A percentile compares a stretch with the other conserved stretches of the same genome.
Evolutionary conservation across 139 green algal species (phyloP).

Genomic region (Zygnema cylindricum): DNA sequence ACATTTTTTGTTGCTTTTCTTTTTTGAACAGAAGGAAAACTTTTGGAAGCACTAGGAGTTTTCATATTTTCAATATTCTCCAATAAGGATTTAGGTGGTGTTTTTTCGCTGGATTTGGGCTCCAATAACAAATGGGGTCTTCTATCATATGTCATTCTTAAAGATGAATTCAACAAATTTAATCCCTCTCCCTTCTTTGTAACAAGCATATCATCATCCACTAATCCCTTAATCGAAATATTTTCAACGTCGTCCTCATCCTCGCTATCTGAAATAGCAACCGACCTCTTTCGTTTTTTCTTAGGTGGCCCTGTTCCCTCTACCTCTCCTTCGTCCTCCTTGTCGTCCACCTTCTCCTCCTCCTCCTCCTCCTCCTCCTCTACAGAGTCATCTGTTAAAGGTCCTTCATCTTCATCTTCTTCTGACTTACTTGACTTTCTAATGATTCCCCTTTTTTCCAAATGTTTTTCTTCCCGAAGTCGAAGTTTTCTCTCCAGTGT

Average conservation of each 20-base stretch:
- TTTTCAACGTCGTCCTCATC: not conserved
- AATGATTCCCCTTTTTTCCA: not conserved
- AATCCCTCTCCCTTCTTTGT: not conserved
- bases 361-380: constrained; percentile 8
- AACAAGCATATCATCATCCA: not conserved
- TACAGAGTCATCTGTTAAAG: not conserved
- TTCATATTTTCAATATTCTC: not conserved
- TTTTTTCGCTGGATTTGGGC: not conserved
- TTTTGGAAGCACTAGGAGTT: not conserved
- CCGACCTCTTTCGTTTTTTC: not conserved
- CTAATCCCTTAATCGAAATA: not conserved
- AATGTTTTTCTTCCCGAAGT: not conserved
- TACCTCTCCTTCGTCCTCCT: not conserved
- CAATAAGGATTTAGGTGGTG: not conserved
- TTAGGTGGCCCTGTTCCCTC: not conserved
- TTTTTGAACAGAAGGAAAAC: not conserved
- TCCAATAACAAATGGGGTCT: not conserved
- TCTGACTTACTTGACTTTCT: not conserved
- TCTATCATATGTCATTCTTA: constrained; percentile 13
- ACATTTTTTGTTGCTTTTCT: not conserved
- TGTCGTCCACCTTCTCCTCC: not conserved
- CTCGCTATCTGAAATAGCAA: not conserved
- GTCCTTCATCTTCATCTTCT: constrained; percentile 30
- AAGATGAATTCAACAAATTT: constrained; percentile 7
- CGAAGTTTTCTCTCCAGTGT: not conserved